phyloP scores from a whole-genome alignment of 2,329 filamentous ascomycete genomes.

The Bimuria novae-zelandiae region DNA sequence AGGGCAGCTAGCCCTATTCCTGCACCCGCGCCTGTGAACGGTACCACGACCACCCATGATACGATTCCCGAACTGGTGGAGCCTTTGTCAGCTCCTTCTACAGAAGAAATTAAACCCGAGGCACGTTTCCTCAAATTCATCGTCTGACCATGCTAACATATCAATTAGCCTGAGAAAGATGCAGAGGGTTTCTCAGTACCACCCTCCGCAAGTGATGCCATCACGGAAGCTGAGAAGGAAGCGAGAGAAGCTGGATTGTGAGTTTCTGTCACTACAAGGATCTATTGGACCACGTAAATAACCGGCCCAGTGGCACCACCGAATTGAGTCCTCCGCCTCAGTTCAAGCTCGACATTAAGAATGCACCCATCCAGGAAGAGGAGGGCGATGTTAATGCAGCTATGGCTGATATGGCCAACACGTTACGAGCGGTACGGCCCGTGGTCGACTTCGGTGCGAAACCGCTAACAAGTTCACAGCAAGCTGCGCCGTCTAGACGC shows the following conservation, averaged over 20 bases:
- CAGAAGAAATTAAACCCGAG: constrained; percentile 32
- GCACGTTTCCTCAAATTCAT: constrained; percentile 15
- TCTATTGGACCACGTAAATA: background rate
- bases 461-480: constrained; percentile 46
- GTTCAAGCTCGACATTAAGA: constrained; percentile 81
- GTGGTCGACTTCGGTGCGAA: background rate
- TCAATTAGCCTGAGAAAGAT: constrained; percentile 60
- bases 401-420: constrained; percentile 74
- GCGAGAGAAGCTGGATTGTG: constrained; percentile 63
- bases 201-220: constrained; percentile 59
- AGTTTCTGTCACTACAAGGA: background rate
- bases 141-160: constrained; percentile 8
- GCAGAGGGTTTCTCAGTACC: constrained; percentile 79
- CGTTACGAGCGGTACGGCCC: constrained; percentile 61
- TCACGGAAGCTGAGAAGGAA: constrained; percentile 74
- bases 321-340: constrained; percentile 49
- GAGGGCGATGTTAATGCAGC: constrained; percentile 74
- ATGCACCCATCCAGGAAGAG: constrained; percentile 78
- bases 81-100: constrained; percentile 36
- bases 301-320: constrained; percentile 21
- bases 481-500: constrained; percentile 59
- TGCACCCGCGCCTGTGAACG: constrained; percentile 28
- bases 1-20: constrained; percentile 19
- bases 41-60: constrained; percentile 35
- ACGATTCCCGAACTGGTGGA: constrained; percentile 45